These are phyloP conservation scores for Gossypium schwendimanii DNA, from an alignment of 441 rosid species.

Conservation along the genomic window DNA sequence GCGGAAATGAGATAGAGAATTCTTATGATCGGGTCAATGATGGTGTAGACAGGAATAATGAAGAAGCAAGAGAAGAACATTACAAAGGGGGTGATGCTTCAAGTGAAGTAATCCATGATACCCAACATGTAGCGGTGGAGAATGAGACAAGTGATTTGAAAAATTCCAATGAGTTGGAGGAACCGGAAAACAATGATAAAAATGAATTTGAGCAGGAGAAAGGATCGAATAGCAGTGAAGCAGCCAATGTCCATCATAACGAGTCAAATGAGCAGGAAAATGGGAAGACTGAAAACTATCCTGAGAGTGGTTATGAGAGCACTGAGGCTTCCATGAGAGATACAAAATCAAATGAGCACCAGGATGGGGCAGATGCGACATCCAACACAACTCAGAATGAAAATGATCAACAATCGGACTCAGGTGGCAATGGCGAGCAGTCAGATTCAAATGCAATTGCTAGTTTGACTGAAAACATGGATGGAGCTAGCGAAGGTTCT, in stretches of 20 bases:
- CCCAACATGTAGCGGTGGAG: slow-evolving; percentile 26
- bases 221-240: slow-evolving; percentile 24
- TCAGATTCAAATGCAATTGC: slow-evolving; percentile 38
- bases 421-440: slow-evolving; percentile 32
- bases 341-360: slow-evolving; percentile 30
- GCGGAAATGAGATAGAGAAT: slow-evolving; percentile 26
- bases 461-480: slow-evolving; percentile 30
- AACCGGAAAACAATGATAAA: slow-evolving; percentile 29
- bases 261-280: slow-evolving; percentile 29
- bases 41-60: slow-evolving; percentile 37
- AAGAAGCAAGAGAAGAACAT: slow-evolving; percentile 71
- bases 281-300: slow-evolving; percentile 21
- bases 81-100: slow-evolving; percentile 91
- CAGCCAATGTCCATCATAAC: slow-evolving; percentile 29
- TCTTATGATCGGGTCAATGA: slow-evolving; percentile 33
- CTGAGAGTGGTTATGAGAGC: slow-evolving; percentile 27
- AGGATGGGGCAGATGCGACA: slow-evolving; percentile 12
- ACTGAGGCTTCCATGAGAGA: slow-evolving; percentile 20
- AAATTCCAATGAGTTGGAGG: slow-evolving; percentile 23
- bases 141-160: slow-evolving; percentile 28
- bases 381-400: slow-evolving; percentile 21
- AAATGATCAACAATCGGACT: slow-evolving; percentile 29
- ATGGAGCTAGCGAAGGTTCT: slow-evolving; percentile 30
- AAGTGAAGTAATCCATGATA: slow-evolving; percentile 62
- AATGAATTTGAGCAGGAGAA: slow-evolving; percentile 21